Conservation (phyloP, 1,284 basidiomycete genomes). For the Ganoderma meredithae region DNA sequence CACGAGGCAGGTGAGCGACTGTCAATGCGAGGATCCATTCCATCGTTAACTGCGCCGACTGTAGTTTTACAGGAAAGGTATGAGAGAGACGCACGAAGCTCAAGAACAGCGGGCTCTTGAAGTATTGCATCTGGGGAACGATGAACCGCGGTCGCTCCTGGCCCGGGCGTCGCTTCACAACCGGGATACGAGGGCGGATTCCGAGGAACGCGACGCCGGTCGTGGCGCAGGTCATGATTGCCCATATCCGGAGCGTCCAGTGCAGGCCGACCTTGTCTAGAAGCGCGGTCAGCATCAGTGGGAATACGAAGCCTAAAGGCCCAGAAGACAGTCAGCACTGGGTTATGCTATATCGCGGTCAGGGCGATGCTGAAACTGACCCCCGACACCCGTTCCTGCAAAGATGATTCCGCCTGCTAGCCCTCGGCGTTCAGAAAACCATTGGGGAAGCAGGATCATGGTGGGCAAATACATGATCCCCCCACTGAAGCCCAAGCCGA, state of each 20-base stretch:
- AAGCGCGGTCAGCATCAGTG: conserved; percentile 37
- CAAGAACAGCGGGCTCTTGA: conserved; percentile 38
- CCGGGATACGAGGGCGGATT: conserved; percentile 36
- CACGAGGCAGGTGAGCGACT: conserved; percentile 35
- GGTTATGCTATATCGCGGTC: not conserved
- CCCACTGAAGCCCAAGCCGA: conserved; percentile 36
- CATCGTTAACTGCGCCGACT: not conserved
- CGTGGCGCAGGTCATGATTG: conserved; percentile 31
- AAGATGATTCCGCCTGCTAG: conserved; percentile 42
- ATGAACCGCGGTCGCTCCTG: conserved; percentile 33
- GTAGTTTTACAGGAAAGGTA: not conserved
- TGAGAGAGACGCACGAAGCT: conserved; percentile 32
- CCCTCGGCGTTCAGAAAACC: conserved; percentile 37
- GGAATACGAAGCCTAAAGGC: conserved; percentile 38
- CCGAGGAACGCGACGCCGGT: conserved; percentile 36
- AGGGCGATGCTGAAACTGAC: conserved; percentile 18
- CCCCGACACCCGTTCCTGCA: conserved; percentile 39
- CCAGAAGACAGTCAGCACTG: not conserved
- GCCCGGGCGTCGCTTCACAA: conserved; percentile 31
- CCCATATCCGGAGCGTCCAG: conserved; percentile 41
- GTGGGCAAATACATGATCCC: conserved; percentile 38
- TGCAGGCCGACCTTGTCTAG: conserved; percentile 36
- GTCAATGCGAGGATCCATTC: not conserved
- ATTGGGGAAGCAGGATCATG: conserved; percentile 35
- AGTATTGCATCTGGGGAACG: conserved; percentile 37